phyloP scores from a whole-genome alignment of 495 filamentous ascomycete species.

The Umbilicaria muhlenbergii region DNA sequence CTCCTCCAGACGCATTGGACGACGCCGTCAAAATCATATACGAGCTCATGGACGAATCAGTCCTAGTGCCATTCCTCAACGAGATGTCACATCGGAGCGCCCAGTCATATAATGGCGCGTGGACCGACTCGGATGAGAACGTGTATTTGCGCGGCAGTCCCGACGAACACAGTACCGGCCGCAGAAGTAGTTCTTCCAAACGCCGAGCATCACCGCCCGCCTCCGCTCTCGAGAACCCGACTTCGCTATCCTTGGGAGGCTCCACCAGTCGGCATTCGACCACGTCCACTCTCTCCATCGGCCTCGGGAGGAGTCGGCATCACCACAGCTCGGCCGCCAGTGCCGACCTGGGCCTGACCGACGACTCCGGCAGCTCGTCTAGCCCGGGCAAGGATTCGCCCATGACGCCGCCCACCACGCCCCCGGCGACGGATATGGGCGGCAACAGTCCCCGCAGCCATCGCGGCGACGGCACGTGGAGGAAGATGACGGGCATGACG shows the following conservation, averaged over 20 bases:
- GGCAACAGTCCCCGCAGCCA: constrained; percentile 31
- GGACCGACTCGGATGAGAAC: background rate
- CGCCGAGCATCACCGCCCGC: constrained; percentile 29
- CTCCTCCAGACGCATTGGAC: constrained; percentile 62
- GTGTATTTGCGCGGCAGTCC: background rate
- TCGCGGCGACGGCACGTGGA: constrained; percentile 51
- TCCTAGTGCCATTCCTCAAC: constrained; percentile 70
- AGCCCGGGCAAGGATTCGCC: constrained; percentile 40
- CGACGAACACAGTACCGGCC: background rate
- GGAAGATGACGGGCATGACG: constrained; percentile 57
- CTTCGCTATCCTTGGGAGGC: constrained; percentile 12
- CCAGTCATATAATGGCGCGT: constrained; percentile 2
- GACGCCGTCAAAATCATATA: constrained; percentile 83
- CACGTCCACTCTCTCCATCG: constrained; percentile 14
- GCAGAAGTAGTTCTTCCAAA: constrained; percentile 17
- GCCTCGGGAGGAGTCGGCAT: constrained; percentile 20
- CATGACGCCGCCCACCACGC: constrained; percentile 83
- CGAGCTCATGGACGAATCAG: constrained; percentile 94
- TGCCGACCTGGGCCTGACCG: constrained; percentile 29
- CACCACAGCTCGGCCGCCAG: constrained; percentile 20
- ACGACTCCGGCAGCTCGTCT: constrained; percentile 33
- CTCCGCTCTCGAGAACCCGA: constrained; percentile 23
- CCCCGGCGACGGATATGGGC: constrained; percentile 49
- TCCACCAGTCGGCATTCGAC: constrained; percentile 10
- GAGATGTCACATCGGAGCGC: constrained; percentile 23